Conservation (phyloP, 1,139 yeast species). For the Yamadazyma dushanensis region DNA sequence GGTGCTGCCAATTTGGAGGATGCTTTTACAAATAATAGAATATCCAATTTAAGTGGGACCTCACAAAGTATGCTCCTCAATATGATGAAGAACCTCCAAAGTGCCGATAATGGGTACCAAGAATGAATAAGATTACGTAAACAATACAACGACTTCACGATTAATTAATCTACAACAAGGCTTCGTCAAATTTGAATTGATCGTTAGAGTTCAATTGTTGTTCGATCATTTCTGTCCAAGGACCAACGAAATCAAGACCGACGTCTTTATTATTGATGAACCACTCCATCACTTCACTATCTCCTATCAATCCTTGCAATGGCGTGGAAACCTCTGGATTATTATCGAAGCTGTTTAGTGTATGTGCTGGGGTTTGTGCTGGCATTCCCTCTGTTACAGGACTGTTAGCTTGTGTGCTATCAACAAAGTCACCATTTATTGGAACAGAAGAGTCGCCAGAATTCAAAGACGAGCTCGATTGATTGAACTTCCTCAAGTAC, state of each 20-base stretch:
- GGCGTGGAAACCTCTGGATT: slow-evolving; percentile 16
- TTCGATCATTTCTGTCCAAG: slow-evolving; percentile 85
- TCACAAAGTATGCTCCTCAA: slow-evolving; percentile 17
- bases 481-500: slow-evolving; percentile 3
- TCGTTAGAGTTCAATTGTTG: slow-evolving; percentile 48
- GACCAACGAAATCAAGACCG: slow-evolving; percentile 85
- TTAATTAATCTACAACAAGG: slow-evolving; percentile 5
- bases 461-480: background rate
- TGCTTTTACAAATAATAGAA: slow-evolving; percentile 16
- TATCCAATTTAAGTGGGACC: slow-evolving; percentile 15
- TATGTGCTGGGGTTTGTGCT: slow-evolving; percentile 1
- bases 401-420: too few species aligned
- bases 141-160: background rate
- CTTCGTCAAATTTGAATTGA: slow-evolving; percentile 33
- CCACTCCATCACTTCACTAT: slow-evolving; percentile 70
- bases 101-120: slow-evolving; percentile 4
- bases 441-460: background rate
- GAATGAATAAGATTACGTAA: background rate
- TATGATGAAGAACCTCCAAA: slow-evolving; percentile 26
- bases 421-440: too few species aligned
- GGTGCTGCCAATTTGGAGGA: slow-evolving; percentile 2
- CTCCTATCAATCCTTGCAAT: slow-evolving; percentile 31
- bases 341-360: background rate
- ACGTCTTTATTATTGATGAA: slow-evolving; percentile 63
- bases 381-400: slow-evolving; percentile 1